Base-by-base conservation (phyloP, 2,329 filamentous ascomycete genomes). In the Didymellaceae sp. region DNA sequence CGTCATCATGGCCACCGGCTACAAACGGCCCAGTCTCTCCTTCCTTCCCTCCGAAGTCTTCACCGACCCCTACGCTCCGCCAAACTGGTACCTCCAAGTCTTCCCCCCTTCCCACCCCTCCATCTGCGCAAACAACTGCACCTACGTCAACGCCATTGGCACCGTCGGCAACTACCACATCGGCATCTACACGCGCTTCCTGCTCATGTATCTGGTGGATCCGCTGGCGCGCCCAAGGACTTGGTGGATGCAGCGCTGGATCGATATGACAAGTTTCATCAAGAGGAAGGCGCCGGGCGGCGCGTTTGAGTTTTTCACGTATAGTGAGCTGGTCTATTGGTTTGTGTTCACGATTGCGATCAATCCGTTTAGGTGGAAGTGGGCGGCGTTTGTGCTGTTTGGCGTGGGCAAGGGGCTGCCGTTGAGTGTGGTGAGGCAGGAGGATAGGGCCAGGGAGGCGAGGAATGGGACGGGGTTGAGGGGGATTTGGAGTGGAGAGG, bases 321-420 rank as follows among this genome's bases (percentile, higher is more conserved):
- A 95, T 63, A 80, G 88, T 0, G 91, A 96, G 72, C 76, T 95
- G 41, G 67, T 94, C 4, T 95, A 89, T 78, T 95, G 90, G 91
- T 94, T 93, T 59, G 70, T 85, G 5, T 95, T 94, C 65, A 87
- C 87, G 48, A 85, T 93, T 32, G 76, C 81, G 4, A 81, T 94
- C 62, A 95, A 95, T 66, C 91, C 91, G 0, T 95, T 95, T 72
- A 78, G 90, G 7, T 95, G 90, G 90, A 95, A 95, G 77, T 95
- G 90, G 91, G 89, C 87, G 0, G 68, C 86, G 0, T 95, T 95
- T 67, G 89, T 95, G 13, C 86, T 95, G 62, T 88, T 88, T 52
- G 90, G 91, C 0, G 69, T 93, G 22, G 89, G 88, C 0, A 78
- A 82, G 33, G 78, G 77, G 16, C 67, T 94, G 37, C 90, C 90